phyloP scores from a whole-genome alignment of 2,329 filamentous ascomycete species.

The Verticillium longisporum region DNA sequence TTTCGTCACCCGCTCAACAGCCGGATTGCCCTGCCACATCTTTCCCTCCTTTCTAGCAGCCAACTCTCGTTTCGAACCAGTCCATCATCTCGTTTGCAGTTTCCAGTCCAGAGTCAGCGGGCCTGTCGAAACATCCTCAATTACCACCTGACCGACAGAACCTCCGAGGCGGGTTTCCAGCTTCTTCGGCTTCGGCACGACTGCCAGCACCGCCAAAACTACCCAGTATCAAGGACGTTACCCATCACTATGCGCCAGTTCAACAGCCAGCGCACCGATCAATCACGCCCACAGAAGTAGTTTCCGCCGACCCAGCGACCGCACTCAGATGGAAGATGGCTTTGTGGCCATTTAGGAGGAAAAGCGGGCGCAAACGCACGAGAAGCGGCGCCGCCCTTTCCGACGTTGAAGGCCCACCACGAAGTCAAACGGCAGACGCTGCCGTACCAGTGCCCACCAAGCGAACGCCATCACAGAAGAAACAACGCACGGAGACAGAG shows the following conservation, averaged over 20 bases:
- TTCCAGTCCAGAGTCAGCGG: neutral
- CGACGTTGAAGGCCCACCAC: constrained; percentile 40
- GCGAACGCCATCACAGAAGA: constrained; percentile 23
- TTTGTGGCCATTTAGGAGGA: constrained; percentile 77
- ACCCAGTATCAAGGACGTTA: neutral
- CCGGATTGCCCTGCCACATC: neutral
- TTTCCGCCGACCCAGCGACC: neutral
- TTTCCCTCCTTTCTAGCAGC: neutral
- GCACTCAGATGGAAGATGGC: constrained; percentile 48
- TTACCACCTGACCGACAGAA: neutral
- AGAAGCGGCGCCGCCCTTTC: constrained; percentile 46
- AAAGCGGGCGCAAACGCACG: constrained; percentile 57
- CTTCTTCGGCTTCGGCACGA: neutral
- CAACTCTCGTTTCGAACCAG: neutral
- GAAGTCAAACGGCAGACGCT: constrained; percentile 25
- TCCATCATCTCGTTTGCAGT: neutral
- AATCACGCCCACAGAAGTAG: neutral
- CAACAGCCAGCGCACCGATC: neutral
- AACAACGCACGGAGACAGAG: constrained; percentile 34
- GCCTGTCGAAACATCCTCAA: neutral
- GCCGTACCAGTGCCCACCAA: constrained; percentile 8
- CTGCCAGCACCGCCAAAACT: neutral
- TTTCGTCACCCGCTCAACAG: neutral
- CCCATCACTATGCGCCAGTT: neutral
- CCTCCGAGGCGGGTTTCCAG: neutral